These are phyloP conservation scores for Saccharata proteae DNA, from an alignment of 2,329 filamentous ascomycete genomes.

Conservation along the genomic window DNA sequence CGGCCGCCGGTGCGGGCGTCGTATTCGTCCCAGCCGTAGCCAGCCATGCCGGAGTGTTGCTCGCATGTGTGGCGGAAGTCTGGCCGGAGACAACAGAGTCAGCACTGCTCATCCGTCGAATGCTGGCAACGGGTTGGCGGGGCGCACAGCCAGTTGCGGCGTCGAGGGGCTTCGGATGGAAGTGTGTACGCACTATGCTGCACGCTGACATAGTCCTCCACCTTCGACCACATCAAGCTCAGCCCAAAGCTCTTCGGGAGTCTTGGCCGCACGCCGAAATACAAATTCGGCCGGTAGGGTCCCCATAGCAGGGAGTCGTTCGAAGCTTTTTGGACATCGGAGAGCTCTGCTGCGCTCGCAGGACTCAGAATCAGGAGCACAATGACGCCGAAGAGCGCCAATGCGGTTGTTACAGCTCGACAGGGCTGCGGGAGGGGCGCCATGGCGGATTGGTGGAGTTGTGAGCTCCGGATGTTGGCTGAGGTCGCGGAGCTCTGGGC, in stretches of 20 bases:
- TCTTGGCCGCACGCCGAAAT: constrained; percentile 80
- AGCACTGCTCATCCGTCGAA: too few relatives aligned
- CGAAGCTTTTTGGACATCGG: constrained; percentile 32
- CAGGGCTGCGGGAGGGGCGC: constrained; percentile 12
- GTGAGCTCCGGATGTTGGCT: constrained; percentile 9
- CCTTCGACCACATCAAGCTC: constrained; percentile 77
- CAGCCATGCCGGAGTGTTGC: constrained; percentile 76
- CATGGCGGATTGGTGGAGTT: constrained; percentile 14
- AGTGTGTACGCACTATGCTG: constrained; percentile 57
- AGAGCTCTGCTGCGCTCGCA: constrained; percentile 2
- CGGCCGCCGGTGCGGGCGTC: constrained; percentile 78
- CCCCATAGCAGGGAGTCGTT: constrained; percentile 93
- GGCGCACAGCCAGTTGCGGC: too few relatives aligned
- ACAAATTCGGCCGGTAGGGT: constrained; percentile 84
- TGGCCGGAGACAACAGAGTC: too few relatives aligned
- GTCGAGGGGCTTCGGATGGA: too few relatives aligned
- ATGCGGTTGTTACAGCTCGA: background rate
- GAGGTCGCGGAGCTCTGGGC: constrained; percentile 10
- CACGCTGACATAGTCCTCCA: constrained; percentile 64
- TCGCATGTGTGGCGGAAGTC: constrained; percentile 91
- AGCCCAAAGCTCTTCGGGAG: constrained; percentile 70
- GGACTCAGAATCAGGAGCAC: background rate
- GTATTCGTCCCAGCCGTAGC: constrained; percentile 97
- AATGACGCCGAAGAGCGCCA: background rate
- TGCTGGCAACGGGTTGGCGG: too few relatives aligned